Conservation (phyloP, 306 rosid genomes). For the Ziziphus jujuba region DNA sequence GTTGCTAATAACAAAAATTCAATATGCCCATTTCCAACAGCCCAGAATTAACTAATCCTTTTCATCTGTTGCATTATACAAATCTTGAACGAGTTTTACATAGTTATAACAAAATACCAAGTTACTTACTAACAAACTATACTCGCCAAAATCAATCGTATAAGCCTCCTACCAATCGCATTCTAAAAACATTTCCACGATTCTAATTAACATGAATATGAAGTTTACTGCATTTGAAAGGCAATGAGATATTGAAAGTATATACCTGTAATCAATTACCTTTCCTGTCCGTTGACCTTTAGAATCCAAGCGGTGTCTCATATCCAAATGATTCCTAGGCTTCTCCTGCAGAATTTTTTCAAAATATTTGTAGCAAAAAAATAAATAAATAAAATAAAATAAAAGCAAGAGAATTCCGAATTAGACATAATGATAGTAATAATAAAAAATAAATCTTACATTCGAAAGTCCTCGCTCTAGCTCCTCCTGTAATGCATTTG, state of each 20-base stretch:
- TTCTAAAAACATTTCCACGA: too few species aligned
- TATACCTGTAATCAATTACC: slow-evolving; percentile 90
- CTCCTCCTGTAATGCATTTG: slow-evolving; percentile 66
- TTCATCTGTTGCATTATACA: too few species aligned
- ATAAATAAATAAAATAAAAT: too few species aligned
- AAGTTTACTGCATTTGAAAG: neutral
- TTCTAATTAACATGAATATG: neutral
- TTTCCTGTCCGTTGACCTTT: slow-evolving; percentile 89
- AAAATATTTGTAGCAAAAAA: neutral
- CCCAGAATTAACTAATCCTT: too few species aligned
- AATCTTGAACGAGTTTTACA: too few species aligned
- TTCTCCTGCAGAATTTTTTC: slow-evolving; percentile 54
- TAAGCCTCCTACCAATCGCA: too few species aligned
- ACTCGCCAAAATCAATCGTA: too few species aligned
- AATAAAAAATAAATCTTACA: slow-evolving; percentile 35
- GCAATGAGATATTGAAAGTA: slow-evolving; percentile 12
- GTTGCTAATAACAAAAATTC: too few species aligned
- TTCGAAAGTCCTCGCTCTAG: slow-evolving; percentile 73
- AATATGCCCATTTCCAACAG: too few species aligned
- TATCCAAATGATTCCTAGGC: slow-evolving; percentile 95
- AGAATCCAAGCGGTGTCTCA: slow-evolving; percentile 98
- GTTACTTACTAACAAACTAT: too few species aligned
- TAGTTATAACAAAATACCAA: too few species aligned
- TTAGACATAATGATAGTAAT: neutral
- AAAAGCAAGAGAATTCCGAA: neutral